Conservation (phyloP, 2,329 filamentous ascomycete species). For the Botrytis cinerea region DNA sequence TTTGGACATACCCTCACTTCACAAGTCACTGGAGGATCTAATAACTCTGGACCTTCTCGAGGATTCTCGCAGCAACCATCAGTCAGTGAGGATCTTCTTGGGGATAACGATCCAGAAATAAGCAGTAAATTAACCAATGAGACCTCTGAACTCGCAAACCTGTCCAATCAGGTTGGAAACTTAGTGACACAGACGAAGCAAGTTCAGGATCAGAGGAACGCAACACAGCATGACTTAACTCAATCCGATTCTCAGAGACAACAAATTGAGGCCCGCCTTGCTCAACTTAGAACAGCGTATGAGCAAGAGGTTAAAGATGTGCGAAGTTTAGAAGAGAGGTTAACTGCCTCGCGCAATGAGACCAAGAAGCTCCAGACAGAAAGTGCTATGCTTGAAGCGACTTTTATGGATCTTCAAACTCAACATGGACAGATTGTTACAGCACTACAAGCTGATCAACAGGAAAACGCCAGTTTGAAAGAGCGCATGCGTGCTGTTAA, state of each 20-base stretch:
- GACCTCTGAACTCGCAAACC: slow-evolving; percentile 87
- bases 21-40: slow-evolving; percentile 66
- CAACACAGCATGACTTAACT: slow-evolving; percentile 78
- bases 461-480: slow-evolving; percentile 82
- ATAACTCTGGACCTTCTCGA: slow-evolving; percentile 45
- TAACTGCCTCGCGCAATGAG: slow-evolving; percentile 73
- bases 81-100: slow-evolving; percentile 80
- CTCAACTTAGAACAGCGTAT: slow-evolving; percentile 83
- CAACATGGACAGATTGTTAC: slow-evolving; percentile 77
- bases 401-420: slow-evolving; percentile 75
- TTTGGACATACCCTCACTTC: slow-evolving; percentile 83
- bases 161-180: slow-evolving; percentile 92
- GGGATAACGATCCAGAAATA: slow-evolving; percentile 83
- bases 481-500: slow-evolving; percentile 85
- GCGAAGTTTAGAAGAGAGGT: slow-evolving; percentile 79
- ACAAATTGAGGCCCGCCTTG: slow-evolving; percentile 85
- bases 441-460: slow-evolving; percentile 80
- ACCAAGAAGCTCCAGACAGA: slow-evolving; percentile 84
- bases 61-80: slow-evolving; percentile 48
- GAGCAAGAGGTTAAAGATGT: slow-evolving; percentile 91
- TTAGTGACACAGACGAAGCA: slow-evolving; percentile 93
- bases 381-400: slow-evolving; percentile 78
- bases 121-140: slow-evolving; percentile 87
- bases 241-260: slow-evolving; percentile 85
- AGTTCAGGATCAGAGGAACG: slow-evolving; percentile 77